Evolutionary conservation across 352 stramenopile species (phyloP).

Genomic region (Phytopythium oedochilum): DNA sequence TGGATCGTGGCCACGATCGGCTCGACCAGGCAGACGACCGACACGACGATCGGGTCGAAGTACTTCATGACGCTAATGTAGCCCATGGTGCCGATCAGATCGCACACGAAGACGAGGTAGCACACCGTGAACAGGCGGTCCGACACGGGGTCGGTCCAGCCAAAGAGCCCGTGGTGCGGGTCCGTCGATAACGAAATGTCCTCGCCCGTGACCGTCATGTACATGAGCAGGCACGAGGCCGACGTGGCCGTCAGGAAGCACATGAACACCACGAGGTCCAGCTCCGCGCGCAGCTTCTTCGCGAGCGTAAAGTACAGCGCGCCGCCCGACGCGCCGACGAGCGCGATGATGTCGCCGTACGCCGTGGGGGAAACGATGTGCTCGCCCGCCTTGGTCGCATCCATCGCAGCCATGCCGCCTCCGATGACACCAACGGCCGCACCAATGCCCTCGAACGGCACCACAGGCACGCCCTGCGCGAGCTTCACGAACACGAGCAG

Average conservation of each 20-base stretch:
- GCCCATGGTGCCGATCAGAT: conserved; percentile 84
- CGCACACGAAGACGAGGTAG: conserved; percentile 86
- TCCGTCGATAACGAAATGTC: conserved; percentile 58
- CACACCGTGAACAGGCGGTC: conserved; percentile 64
- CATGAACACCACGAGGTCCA: conserved; percentile 74
- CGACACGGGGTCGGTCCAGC: conserved; percentile 60
- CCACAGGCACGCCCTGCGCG: conserved; percentile 45
- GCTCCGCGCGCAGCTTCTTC: conserved; percentile 67
- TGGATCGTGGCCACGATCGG: conserved; percentile 80
- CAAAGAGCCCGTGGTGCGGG: conserved; percentile 70
- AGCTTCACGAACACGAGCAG: conserved; percentile 77
- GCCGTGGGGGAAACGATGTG: conserved; percentile 44
- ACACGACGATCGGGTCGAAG: conserved; percentile 89
- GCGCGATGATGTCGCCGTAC: conserved; percentile 63
- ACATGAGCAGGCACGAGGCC: conserved; percentile 47
- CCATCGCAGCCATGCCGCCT: conserved; percentile 65
- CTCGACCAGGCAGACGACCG: conserved; percentile 85
- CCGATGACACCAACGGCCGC: conserved; percentile 66
- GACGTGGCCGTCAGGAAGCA: conserved; percentile 51
- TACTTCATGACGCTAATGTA: conserved; percentile 93
- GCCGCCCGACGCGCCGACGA: conserved; percentile 59
- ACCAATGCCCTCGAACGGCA: conserved; percentile 56
- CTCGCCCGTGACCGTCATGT: conserved; percentile 51
- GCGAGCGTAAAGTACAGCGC: conserved; percentile 75
- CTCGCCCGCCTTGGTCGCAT: conserved; percentile 28